Evolutionary conservation across 2,329 filamentous ascomycete species (phyloP).

Genomic region (Monosporascus cannonballus): DNA sequence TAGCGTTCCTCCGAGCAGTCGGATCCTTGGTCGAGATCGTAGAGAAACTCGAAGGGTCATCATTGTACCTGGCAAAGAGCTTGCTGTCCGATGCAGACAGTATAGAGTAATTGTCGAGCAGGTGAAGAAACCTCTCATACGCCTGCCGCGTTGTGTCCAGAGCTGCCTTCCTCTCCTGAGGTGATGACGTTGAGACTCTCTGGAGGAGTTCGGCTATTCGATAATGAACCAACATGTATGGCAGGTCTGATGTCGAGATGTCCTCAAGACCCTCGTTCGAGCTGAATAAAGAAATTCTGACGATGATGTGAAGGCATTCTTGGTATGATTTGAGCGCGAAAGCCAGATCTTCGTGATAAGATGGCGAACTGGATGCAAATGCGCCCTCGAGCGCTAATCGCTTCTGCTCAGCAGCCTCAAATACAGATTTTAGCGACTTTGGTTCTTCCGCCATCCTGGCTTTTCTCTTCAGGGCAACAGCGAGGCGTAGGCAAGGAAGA

Average conservation of each 20-base stretch:
- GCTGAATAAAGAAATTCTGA: constrained; percentile 76
- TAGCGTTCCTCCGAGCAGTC: constrained; percentile 67
- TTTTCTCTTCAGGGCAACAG: not conserved
- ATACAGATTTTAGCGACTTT: constrained; percentile 44
- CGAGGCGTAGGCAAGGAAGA: not conserved
- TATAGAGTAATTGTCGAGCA: constrained; percentile 73
- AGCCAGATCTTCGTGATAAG: constrained; percentile 62
- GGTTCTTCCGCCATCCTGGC: constrained; percentile 34
- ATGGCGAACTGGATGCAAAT: constrained; percentile 57
- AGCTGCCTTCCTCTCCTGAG: constrained; percentile 52
- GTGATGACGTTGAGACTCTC: constrained; percentile 50
- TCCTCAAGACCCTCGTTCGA: constrained; percentile 87
- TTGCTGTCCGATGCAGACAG: constrained; percentile 59
- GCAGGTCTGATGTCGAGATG: constrained; percentile 74
- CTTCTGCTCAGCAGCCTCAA: constrained; percentile 43
- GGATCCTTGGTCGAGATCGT: constrained; percentile 58
- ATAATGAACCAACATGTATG: constrained; percentile 75
- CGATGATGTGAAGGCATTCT: constrained; percentile 63
- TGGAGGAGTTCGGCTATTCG: constrained; percentile 75
- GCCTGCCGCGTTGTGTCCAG: constrained; percentile 59
- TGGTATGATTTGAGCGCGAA: constrained; percentile 65
- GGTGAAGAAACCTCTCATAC: constrained; percentile 73
- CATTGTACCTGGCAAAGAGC: constrained; percentile 66
- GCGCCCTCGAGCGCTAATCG: constrained; percentile 55
- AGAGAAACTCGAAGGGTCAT: constrained; percentile 66